A percentile compares a stretch with the other conserved stretches of the same genome.
Conservation (phyloP, 352 stramenopile genomes). For the Pilasporangium apinafurcum region DNA sequence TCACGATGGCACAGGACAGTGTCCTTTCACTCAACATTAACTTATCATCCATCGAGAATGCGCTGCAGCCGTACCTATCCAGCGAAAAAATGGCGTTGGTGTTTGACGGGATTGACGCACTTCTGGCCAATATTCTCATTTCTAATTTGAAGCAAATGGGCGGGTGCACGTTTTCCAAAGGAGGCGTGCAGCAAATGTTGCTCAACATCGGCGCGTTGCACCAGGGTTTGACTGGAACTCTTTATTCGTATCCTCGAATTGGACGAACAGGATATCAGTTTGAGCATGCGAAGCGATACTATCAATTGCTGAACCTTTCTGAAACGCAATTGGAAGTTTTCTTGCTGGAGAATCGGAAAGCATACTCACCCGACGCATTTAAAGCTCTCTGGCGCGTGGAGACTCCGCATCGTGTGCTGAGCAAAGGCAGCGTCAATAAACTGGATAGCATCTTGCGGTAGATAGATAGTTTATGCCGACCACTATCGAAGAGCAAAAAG, state of each 20-base stretch:
- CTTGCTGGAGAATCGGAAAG: conserved; percentile 61
- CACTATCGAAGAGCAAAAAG: background rate
- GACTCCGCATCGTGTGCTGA: conserved; percentile 61
- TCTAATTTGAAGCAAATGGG: conserved; percentile 58
- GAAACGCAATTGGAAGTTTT: conserved; percentile 79
- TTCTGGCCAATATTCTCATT: conserved; percentile 63
- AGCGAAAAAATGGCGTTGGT: conserved; percentile 70
- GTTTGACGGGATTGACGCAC: conserved; percentile 64
- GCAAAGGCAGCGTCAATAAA: conserved; percentile 78
- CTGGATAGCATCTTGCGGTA: conserved; percentile 75
- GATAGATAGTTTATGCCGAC: background rate
- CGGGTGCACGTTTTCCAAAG: conserved; percentile 51
- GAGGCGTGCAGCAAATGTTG: conserved; percentile 74
- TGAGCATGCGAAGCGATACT: conserved; percentile 76
- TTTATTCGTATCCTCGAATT: conserved; percentile 65
- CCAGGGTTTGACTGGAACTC: conserved; percentile 58
- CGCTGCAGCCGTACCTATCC: conserved; percentile 59
- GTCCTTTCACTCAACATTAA: conserved; percentile 75
- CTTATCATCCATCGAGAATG: conserved; percentile 66
- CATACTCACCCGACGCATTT: conserved; percentile 54
- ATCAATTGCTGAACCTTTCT: conserved; percentile 58
- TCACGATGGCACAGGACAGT: conserved; percentile 64
- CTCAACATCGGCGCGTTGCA: conserved; percentile 72
- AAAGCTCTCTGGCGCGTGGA: conserved; percentile 72
- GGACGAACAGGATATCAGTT: conserved; percentile 51